Percentiles rank a stretch among this genome's conserved stretches.
Conservation (phyloP, 1,284 basidiomycete species). For the Tylopilus orsonianus region DNA sequence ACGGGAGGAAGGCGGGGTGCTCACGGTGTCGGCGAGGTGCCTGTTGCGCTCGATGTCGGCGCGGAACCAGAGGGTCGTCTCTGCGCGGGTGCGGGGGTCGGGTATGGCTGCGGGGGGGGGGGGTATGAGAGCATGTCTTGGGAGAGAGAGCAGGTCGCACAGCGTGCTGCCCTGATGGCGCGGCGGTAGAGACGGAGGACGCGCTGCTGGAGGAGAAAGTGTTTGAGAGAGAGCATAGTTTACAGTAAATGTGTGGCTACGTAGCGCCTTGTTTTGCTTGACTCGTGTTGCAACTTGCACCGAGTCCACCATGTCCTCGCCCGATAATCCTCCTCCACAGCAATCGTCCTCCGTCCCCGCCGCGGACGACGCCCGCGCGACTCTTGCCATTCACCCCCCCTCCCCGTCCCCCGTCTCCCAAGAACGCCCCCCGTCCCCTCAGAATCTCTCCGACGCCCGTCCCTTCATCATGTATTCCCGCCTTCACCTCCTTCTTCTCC, state of each 20-base stretch:
- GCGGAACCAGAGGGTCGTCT: slow-evolving; percentile 72
- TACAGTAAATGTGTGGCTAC: slow-evolving; percentile 28
- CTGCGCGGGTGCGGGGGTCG: slow-evolving; percentile 55
- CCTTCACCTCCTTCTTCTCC: slow-evolving; percentile 62
- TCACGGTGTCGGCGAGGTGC: slow-evolving; percentile 57
- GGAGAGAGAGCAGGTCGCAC: slow-evolving; percentile 38
- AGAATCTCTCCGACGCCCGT: slow-evolving; percentile 26
- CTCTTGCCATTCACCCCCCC: slow-evolving; percentile 21
- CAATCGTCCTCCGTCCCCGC: slow-evolving; percentile 22
- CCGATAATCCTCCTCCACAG: slow-evolving; percentile 20
- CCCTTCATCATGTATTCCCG: slow-evolving; percentile 66
- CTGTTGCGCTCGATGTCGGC: slow-evolving; percentile 66
- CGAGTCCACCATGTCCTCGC: slow-evolving; percentile 33
- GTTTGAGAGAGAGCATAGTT: slow-evolving; percentile 56
- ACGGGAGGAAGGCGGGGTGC: slow-evolving; percentile 9
- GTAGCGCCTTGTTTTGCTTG: slow-evolving; percentile 18
- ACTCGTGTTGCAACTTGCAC: slow-evolving; percentile 5
- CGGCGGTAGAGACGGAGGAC: slow-evolving; percentile 63
- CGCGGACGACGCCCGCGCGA: slow-evolving; percentile 24
- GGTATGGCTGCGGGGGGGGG: slow-evolving; percentile 50
- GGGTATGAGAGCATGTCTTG: slow-evolving; percentile 5
- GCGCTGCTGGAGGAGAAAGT: slow-evolving; percentile 68
- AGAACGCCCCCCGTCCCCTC: slow-evolving; percentile 7
- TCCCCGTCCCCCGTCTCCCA: slow-evolving; percentile 10
- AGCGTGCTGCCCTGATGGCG: slow-evolving; percentile 64